Base-by-base conservation (phyloP, 148 eudicot genomes). In the Dianthus caryophyllus region DNA sequence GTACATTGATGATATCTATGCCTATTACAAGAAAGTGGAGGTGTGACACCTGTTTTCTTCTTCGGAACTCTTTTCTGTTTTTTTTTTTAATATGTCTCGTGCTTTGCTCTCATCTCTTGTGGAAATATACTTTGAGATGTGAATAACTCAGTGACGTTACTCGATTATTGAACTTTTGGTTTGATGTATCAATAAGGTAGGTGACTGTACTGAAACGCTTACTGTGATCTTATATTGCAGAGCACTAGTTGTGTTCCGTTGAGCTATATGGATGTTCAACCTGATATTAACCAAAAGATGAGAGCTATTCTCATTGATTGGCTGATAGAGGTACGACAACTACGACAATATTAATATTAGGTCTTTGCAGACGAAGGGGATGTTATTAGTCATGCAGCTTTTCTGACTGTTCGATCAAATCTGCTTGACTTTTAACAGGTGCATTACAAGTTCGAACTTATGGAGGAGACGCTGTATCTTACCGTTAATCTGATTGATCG, bases 391-490 rank as follows among this genome's bases (percentile, higher is more conserved):
- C 65, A 13, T 14, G 1, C 15, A 14, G 46, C 53, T 7, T 52
- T 21, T 6, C 39, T 69, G 56, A 69, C 14, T 15, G 3, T 66
- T 49, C 71, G 39, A 22, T 65, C 18, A 55, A 26, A 64, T 52
- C 16, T 61, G 22, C 22, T 51, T 17, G 22, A 26, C 27, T 39
- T n/a, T n/a, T 20, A 38, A 30, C 70, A 92, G 97, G 96, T 92
- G 29, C 97, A 92, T 74, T 78, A 92, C 82, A 89, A 85, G 74
- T 92, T 92, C 51, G 96, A 89, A 63, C 68, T 92, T 76, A 84
- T 85, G 96, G 94, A 92, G 27, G 97, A 92, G 85, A 89, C 97
- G 5, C 66, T 92, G n/a, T 92, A 79, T 70, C 82, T 92, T 22
- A 92, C 94, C 0, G 88, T 92, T 48, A 87, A 83, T 72, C 81